Percentiles rank a stretch among this genome's conserved stretches.
These are phyloP conservation scores for Colletotrichum gigasporum DNA, from an alignment of 2,329 filamentous ascomycete species.

Conservation along the genomic window DNA sequence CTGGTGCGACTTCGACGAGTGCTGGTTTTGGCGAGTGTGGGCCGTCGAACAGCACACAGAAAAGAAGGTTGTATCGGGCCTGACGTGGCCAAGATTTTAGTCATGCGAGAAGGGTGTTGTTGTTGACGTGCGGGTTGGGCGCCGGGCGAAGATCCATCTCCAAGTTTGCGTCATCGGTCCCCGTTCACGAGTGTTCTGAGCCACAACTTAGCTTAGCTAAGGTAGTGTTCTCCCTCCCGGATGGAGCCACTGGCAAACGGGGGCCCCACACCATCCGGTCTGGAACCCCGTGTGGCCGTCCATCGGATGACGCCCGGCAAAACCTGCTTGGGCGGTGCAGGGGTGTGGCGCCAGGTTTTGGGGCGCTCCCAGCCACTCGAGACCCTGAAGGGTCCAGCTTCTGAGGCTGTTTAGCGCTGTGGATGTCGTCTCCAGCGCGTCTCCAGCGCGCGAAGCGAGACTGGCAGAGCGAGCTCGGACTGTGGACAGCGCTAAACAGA, in stretches of 20 bases:
- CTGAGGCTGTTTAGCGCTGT: slow-evolving; percentile 14
- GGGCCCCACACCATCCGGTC: background rate
- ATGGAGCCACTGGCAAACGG: background rate
- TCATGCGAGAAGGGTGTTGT: slow-evolving; percentile 19
- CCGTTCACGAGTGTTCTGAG: background rate
- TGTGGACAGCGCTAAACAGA: background rate
- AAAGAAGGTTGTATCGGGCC: slow-evolving; percentile 14
- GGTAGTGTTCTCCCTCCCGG: too few relatives aligned
- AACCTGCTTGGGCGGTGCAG: slow-evolving; percentile 26
- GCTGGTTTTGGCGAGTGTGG: background rate
- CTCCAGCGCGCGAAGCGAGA: background rate
- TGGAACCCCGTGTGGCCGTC: background rate
- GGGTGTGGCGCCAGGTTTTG: slow-evolving; percentile 19
- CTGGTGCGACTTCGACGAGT: background rate
- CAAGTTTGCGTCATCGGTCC: slow-evolving; percentile 30
- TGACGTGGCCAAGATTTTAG: slow-evolving; percentile 30
- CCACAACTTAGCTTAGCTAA: background rate
- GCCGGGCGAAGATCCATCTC: background rate
- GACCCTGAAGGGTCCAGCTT: slow-evolving; percentile 22
- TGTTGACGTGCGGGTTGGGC: background rate
- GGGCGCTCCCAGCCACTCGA: slow-evolving; percentile 12
- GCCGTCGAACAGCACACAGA: slow-evolving; percentile 26
- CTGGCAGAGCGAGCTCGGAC: too few relatives aligned
- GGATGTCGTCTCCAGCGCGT: background rate
- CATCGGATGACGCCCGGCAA: slow-evolving; percentile 23